These are phyloP conservation scores for Euphrasia arctica DNA, from an alignment of 305 asterid species.

Conservation along the genomic window DNA sequence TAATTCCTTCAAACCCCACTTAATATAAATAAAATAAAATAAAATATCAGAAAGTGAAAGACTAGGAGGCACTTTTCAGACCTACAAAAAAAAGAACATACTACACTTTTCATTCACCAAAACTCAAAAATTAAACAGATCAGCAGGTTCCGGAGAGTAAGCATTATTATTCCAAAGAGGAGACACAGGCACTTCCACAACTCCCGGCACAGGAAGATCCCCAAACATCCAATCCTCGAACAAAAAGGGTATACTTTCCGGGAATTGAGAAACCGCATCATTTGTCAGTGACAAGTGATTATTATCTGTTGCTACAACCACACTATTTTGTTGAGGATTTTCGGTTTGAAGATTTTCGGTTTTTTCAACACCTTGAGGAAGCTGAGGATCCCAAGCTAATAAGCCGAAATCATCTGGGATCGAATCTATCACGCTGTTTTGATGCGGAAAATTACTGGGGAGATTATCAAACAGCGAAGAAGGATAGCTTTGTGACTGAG, in stretches of 20 bases:
- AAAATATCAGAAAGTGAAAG: too few species aligned
- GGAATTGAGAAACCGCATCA: slow-evolving; percentile 28
- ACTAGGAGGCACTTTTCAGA: too few species aligned
- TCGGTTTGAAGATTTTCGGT: slow-evolving; percentile 26
- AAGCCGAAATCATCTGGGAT: slow-evolving; percentile 32
- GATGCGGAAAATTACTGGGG: slow-evolving; percentile 33
- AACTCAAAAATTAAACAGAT: slow-evolving; percentile 39
- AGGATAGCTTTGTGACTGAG: slow-evolving; percentile 29
- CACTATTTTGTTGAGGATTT: slow-evolving; percentile 19
- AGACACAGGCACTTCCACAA: slow-evolving; percentile 36
- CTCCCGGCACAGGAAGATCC: slow-evolving; percentile 34
- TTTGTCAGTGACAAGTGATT: slow-evolving; percentile 12
- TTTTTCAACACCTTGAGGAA: slow-evolving; percentile 19
- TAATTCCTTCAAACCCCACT: too few species aligned
- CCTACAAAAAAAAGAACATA: too few species aligned
- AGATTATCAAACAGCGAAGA: slow-evolving; percentile 11
- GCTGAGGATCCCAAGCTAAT: slow-evolving; percentile 27
- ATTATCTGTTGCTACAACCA: slow-evolving; percentile 17
- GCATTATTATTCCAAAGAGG: slow-evolving; percentile 40
- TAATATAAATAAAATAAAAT: too few species aligned
- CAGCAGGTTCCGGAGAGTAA: slow-evolving; percentile 40
- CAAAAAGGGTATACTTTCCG: slow-evolving; percentile 27
- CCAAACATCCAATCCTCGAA: slow-evolving; percentile 42
- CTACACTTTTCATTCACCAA: slow-evolving; percentile 3
- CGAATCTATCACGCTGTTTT: slow-evolving; percentile 23